Evolutionary conservation across 192 early-diverging fungal genomes (phyloP).

Genomic region (Lunasporangiospora selenospora): DNA sequence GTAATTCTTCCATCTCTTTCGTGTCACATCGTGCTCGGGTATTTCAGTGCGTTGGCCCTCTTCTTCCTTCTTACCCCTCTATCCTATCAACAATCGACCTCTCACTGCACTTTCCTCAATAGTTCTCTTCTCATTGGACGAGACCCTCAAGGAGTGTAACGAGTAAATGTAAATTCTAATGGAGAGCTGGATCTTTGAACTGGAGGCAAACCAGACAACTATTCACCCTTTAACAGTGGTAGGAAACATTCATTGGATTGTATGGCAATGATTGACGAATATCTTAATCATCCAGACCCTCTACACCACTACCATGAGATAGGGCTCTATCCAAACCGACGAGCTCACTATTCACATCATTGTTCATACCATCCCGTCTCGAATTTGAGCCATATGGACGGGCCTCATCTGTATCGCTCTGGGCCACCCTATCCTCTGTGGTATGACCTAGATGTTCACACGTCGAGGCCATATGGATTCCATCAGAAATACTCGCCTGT

Average conservation of each 20-base stretch:
- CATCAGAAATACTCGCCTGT: no score
- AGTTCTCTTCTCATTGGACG: slow-evolving; percentile 3
- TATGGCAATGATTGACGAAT: no score
- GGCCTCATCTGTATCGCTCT: no score
- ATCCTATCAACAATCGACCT: not conserved
- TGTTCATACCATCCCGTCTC: not conserved
- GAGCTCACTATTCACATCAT: not conserved
- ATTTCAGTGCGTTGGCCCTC: not conserved
- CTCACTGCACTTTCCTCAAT: not conserved
- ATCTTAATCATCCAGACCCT: no score
- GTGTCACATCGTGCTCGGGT: no score
- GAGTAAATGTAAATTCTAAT: slow-evolving; percentile 36
- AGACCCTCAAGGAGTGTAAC: slow-evolving; percentile 30
- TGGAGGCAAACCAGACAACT: slow-evolving; percentile 35
- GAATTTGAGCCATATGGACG: no score
- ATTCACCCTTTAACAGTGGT: slow-evolving; percentile 19
- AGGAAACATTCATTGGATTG: slow-evolving; percentile 23
- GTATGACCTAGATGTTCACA: no score
- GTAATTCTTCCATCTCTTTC: no score
- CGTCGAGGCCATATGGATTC: no score
- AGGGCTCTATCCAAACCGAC: slow-evolving; percentile 10
- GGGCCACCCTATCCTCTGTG: no score
- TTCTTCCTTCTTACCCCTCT: not conserved
- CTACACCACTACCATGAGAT: no score
- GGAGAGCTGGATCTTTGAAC: slow-evolving; percentile 38